Percentiles rank a stretch among this genome's conserved stretches.
These are phyloP conservation scores for Hura crepitans DNA, from an alignment of 441 rosid species.

Conservation along the genomic window DNA sequence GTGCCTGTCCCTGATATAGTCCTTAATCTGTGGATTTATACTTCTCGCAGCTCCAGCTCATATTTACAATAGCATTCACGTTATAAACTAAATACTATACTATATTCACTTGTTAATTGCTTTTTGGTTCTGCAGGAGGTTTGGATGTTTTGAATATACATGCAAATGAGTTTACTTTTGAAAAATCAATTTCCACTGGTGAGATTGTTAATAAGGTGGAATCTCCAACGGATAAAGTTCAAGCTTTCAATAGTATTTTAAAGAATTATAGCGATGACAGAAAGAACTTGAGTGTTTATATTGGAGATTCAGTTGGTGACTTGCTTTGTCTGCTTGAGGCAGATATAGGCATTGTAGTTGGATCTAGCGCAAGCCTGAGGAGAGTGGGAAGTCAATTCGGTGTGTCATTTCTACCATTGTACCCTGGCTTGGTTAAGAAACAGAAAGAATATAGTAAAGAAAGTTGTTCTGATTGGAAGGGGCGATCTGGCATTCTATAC, in stretches of 20 bases:
- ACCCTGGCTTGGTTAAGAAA: conserved; percentile 59
- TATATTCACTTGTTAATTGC: neutral
- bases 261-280: conserved; percentile 31
- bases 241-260: conserved; percentile 51
- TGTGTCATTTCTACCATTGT: conserved; percentile 68
- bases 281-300: conserved; percentile 55
- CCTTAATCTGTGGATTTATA: neutral
- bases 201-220: conserved; percentile 62
- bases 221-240: conserved; percentile 67
- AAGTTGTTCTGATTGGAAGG: conserved; percentile 54
- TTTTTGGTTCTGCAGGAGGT: conserved; percentile 39
- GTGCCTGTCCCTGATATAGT: neutral
- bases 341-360: conserved; percentile 81
- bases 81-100: neutral
- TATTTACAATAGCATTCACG: neutral
- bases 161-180: conserved; percentile 72
- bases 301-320: conserved; percentile 89
- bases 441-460: conserved; percentile 53
- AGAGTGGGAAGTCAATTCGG: conserved; percentile 75
- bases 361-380: conserved; percentile 77
- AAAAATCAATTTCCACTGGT: conserved; percentile 67
- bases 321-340: conserved; percentile 85
- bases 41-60: neutral
- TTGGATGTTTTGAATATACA: conserved; percentile 55
- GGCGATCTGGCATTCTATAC: conserved; percentile 64